Conservation (phyloP, 2,329 filamentous ascomycete species). For the Hypoxylon sp. region DNA sequence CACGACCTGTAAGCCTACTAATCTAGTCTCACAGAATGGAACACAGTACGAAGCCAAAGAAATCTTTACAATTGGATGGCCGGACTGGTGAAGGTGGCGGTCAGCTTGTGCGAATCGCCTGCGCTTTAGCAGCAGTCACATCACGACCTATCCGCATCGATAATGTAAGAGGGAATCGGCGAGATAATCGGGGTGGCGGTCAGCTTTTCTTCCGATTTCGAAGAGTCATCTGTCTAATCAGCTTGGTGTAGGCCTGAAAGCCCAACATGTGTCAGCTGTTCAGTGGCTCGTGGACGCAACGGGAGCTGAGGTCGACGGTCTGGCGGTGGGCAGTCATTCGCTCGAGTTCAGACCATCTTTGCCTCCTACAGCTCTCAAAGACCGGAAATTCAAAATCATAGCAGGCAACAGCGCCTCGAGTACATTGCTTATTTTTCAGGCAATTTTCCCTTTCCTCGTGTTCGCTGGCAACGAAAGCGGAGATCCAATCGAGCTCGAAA, state of each 20-base stretch:
- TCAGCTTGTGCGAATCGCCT: constrained; percentile 71
- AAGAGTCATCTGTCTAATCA: constrained; percentile 27
- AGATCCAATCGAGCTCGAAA: constrained; percentile 64
- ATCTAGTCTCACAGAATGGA: neutral
- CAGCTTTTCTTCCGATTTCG: constrained; percentile 11
- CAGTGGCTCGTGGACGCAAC: constrained; percentile 68
- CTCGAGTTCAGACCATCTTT: constrained; percentile 63
- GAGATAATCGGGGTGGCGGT: constrained; percentile 54
- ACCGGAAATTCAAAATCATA: constrained; percentile 64
- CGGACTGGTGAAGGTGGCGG: constrained; percentile 73
- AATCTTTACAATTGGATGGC: constrained; percentile 66
- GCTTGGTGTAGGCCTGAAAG: constrained; percentile 66
- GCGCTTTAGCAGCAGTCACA: constrained; percentile 69
- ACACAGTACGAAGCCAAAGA: constrained; percentile 34
- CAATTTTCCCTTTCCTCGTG: constrained; percentile 71
- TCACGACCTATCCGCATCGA: constrained; percentile 67
- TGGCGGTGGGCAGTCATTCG: constrained; percentile 65
- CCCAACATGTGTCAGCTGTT: constrained; percentile 72
- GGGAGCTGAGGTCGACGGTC: constrained; percentile 64
- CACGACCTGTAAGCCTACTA: neutral
- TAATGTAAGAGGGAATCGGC: constrained; percentile 70
- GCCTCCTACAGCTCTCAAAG: constrained; percentile 57
- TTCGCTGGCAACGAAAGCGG: constrained; percentile 64
- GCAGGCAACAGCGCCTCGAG: constrained; percentile 68
- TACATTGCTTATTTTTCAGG: constrained; percentile 71